Conservation (phyloP, 2,329 filamentous ascomycete genomes). For the Ilyonectria robusta region DNA sequence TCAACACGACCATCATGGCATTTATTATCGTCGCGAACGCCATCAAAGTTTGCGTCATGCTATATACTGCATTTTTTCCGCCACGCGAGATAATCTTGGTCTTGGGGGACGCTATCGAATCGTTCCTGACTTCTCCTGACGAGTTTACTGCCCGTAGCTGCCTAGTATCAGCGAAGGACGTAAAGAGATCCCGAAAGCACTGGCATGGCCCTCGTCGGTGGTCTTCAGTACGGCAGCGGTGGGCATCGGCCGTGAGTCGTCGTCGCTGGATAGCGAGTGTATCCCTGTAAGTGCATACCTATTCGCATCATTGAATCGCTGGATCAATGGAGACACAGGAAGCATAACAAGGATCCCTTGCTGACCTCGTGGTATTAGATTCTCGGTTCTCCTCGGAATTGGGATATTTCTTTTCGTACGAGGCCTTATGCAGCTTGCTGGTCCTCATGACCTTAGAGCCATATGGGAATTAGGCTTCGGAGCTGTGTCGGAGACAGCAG, state of each 20-base stretch:
- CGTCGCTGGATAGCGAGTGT: constrained; percentile 15
- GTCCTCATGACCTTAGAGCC: neutral
- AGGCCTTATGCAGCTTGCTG: constrained; percentile 4
- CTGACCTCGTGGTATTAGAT: neutral
- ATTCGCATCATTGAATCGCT: too few species aligned
- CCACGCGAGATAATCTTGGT: constrained; percentile 19
- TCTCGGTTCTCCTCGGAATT: neutral
- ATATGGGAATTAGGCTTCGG: constrained; percentile 28
- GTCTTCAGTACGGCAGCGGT: neutral
- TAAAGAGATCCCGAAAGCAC: neutral
- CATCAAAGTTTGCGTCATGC: constrained; percentile 17
- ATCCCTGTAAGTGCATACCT: neutral
- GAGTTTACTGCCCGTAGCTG: constrained; percentile 15
- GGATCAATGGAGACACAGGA: too few species aligned
- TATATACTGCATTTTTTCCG: constrained; percentile 7
- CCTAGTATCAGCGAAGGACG: constrained; percentile 3
- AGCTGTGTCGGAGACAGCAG: constrained; percentile 2
- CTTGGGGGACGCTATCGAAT: constrained; percentile 30
- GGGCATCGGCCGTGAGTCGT: constrained; percentile 17
- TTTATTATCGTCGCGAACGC: constrained; percentile 21
- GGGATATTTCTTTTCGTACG: constrained; percentile 12
- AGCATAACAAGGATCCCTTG: too few species aligned
- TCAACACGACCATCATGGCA: constrained; percentile 4
- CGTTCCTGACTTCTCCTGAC: constrained; percentile 14
- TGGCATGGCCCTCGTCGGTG: constrained; percentile 4